Evolutionary conservation across 73 alveolate species (phyloP).

Genomic region (Paraurostyla sp.): DNA sequence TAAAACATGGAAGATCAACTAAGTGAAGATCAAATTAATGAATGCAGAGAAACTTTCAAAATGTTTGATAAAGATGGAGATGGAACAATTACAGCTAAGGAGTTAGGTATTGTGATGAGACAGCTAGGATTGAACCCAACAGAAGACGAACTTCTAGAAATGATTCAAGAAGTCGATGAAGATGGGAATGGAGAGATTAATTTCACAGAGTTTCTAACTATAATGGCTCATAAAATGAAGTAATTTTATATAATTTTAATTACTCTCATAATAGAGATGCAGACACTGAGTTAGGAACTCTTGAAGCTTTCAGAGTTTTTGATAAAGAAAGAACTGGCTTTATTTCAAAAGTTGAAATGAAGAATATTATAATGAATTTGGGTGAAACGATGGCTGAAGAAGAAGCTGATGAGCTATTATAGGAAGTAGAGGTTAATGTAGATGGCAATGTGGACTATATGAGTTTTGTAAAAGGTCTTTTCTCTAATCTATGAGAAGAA

Average conservation of each 20-base stretch:
- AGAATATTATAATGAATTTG: conserved; percentile 64
- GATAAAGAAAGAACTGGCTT: conserved; percentile 77
- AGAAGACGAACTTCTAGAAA: conserved; percentile 81
- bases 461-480: conserved; percentile 68
- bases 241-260: background rate
- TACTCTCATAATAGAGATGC: conserved; percentile 56
- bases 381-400: conserved; percentile 69
- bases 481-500: conserved; percentile 44
- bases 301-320: conserved; percentile 75
- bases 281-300: conserved; percentile 74
- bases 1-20: conserved; percentile 67
- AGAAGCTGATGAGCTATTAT: conserved; percentile 74
- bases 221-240: conserved; percentile 76
- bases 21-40: conserved; percentile 76
- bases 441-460: conserved; percentile 76
- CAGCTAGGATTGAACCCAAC: conserved; percentile 78
- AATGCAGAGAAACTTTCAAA: conserved; percentile 80
- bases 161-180: conserved; percentile 80
- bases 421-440: conserved; percentile 65
- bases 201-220: conserved; percentile 76
- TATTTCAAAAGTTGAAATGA: conserved; percentile 69
- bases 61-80: conserved; percentile 83
- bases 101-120: conserved; percentile 80
- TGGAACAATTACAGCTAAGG: conserved; percentile 85
- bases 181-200: conserved; percentile 78